Conservation (phyloP, 169 alveolate genomes). For the Plasmodium blacklocki region DNA sequence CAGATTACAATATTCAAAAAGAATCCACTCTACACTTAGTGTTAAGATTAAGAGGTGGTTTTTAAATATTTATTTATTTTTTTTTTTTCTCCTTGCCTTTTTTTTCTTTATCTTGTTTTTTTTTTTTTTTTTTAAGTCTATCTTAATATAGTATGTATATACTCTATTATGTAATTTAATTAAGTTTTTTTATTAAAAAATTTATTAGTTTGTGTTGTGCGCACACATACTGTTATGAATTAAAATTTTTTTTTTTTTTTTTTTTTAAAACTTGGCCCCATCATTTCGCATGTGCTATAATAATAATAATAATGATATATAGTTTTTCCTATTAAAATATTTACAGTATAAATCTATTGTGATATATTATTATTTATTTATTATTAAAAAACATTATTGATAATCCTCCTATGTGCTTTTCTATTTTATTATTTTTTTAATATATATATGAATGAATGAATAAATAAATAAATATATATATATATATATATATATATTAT, state of each 20-base stretch:
- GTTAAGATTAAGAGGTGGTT: conserved; percentile 80
- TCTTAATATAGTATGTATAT: conserved; percentile 13
- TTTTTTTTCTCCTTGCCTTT: conserved; percentile 1
- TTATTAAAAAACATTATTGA: conserved; percentile 5
- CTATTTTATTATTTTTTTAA: background rate
- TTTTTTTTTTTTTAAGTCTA: conserved; percentile 43
- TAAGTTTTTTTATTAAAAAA: conserved; percentile 61
- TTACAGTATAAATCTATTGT: conserved; percentile 24
- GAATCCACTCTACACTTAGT: conserved; percentile 99
- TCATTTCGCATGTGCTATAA: conserved; percentile 49
- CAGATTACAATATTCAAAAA: conserved; percentile 98
- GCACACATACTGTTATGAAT: conserved; percentile 43
- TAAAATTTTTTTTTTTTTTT: conserved; percentile 23
- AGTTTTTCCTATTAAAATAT: conserved; percentile 26
- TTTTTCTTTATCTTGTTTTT: conserved; percentile 15
- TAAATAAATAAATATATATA: background rate
- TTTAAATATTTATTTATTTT: conserved; percentile 16
- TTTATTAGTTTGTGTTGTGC: conserved; percentile 60
- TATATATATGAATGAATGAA: background rate
- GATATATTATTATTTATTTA: background rate
- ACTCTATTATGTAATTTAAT: conserved; percentile 35
- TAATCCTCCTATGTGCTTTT: conserved; percentile 5
- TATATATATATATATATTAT: background rate
- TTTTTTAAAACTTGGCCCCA: conserved; percentile 18
- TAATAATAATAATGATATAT: conserved; percentile 6